phyloP scores from a whole-genome alignment of 768 basidiomycete genomes.

The Termitomyces bulborhizus region DNA sequence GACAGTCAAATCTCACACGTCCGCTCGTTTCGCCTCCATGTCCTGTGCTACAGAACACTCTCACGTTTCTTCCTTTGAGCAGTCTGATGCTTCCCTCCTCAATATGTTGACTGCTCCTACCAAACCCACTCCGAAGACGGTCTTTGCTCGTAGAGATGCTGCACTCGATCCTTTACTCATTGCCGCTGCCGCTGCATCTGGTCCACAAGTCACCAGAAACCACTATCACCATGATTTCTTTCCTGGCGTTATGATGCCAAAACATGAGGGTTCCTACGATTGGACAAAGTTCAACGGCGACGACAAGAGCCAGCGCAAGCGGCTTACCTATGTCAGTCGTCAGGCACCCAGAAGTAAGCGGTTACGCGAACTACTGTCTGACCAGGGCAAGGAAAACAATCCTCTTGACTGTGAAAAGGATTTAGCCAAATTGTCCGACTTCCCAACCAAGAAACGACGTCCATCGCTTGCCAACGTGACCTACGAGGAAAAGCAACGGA shows the following conservation, averaged over 20 bases:
- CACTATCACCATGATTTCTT: conserved; percentile 83
- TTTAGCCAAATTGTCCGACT: conserved; percentile 23
- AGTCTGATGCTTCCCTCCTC: conserved; percentile 57
- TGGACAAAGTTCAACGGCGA: conserved; percentile 51
- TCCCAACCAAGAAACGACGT: conserved; percentile 32
- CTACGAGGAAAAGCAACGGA: conserved; percentile 20
- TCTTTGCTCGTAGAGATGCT: conserved; percentile 59
- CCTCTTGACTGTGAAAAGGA: conserved; percentile 27
- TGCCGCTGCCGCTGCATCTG: conserved; percentile 68
- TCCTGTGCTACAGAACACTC: conserved; percentile 12
- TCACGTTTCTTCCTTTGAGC: conserved; percentile 17
- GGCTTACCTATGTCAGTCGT: conserved; percentile 59
- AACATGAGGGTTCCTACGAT: conserved; percentile 48
- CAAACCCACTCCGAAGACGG: conserved; percentile 28
- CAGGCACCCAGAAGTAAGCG: conserved; percentile 70
- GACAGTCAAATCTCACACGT: background rate
- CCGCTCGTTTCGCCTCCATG: conserved; percentile 10
- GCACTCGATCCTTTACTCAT: conserved; percentile 75
- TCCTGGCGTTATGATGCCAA: conserved; percentile 48
- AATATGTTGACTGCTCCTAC: conserved; percentile 55
- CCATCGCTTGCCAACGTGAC: conserved; percentile 23
- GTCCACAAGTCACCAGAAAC: conserved; percentile 75
- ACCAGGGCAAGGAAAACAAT: conserved; percentile 49
- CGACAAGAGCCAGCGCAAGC: conserved; percentile 38
- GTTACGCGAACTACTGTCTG: conserved; percentile 27